A percentile compares a stretch with the other conserved stretches of the same genome.
phyloP scores from a whole-genome alignment of 2,329 filamentous ascomycete genomes.

The Magnaporthales sp. region DNA sequence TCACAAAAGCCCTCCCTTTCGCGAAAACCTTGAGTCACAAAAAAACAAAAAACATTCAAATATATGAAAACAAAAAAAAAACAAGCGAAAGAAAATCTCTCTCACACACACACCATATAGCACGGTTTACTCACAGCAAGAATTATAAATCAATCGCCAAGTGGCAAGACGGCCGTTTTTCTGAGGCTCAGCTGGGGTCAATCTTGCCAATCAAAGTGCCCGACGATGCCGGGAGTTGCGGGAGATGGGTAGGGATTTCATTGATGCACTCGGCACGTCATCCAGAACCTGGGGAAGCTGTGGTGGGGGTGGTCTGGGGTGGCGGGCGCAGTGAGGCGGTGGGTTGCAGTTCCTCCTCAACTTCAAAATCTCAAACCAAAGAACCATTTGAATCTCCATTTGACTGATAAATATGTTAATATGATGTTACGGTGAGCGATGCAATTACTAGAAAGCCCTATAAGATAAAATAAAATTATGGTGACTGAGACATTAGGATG shows the following conservation, averaged over 20 bases:
- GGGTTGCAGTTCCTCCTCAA: background rate
- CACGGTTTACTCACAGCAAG: background rate
- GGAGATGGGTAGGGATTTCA: background rate
- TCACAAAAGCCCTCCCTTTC: background rate
- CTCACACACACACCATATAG: too few species aligned
- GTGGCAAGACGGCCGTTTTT: background rate
- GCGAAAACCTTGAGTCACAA: background rate
- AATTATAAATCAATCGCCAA: background rate
- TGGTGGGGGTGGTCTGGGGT: background rate
- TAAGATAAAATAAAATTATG: too few species aligned
- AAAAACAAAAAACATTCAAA: background rate
- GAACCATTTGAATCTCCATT: background rate
- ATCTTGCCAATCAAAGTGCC: background rate
- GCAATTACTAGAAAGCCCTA: too few species aligned
- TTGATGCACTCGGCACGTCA: background rate
- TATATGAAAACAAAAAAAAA: background rate
- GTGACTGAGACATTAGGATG: too few species aligned
- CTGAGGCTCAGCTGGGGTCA: background rate
- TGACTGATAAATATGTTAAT: too few species aligned
- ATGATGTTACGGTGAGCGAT: too few species aligned
- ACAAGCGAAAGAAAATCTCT: too few species aligned
- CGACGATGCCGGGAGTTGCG: background rate
- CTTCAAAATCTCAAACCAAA: background rate
- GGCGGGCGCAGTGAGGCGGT: background rate
- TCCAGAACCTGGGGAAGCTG: background rate